Evolutionary conservation across 257 asterid species (phyloP), one percentile per base, ranked within the genome.

Genomic region (Nicotiana tomentosiformis): DNA sequence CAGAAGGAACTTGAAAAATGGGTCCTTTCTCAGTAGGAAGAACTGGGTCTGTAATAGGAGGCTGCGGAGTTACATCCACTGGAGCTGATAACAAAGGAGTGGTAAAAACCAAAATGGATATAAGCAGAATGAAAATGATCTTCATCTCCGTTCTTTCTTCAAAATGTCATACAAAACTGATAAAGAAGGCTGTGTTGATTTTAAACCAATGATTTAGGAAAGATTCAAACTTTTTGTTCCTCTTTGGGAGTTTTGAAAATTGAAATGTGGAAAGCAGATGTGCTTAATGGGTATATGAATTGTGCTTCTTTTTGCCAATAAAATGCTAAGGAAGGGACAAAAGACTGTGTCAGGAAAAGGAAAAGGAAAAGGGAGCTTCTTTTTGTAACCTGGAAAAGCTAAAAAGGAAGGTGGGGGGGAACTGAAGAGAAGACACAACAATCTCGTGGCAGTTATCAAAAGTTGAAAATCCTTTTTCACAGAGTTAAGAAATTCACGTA

Each of bases 371-470:
- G 83, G n/a, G 68, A 79, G 85, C 5, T 62, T 83, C 67, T 85
- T 83, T 85, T 55, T 66, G 78, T 85, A 80, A 83, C 65, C 87
- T 82, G 88, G 84, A 87, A 87, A 87, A 87, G 88, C 58, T 49
- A 51, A 53, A 57, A 70, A 86, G 85, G 85, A 68, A 87, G 30
- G 87, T 86, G 90, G 83, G 83, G 7, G n/a, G 87, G 88, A 32
- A 43, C 51, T 43, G 51, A 67, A 87, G 91, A 86, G 85, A 77
- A 23, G 89, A 91, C 95, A 86, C 91, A 66, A 80, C 60, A 89
- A 90, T 94, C 97, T 84, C 91, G 98, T 92, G 97, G 97, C 88
- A 86, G 97, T 93, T 93, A 90, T 88, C 88, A 91, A 91, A 90
- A 85, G 88, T 17, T 62, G 77, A 84, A 79, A 77, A 70, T 23